These are phyloP conservation scores for Teratosphaeriaceae sp. DNA, from an alignment of 2,329 filamentous ascomycete species.

Conservation along the genomic window DNA sequence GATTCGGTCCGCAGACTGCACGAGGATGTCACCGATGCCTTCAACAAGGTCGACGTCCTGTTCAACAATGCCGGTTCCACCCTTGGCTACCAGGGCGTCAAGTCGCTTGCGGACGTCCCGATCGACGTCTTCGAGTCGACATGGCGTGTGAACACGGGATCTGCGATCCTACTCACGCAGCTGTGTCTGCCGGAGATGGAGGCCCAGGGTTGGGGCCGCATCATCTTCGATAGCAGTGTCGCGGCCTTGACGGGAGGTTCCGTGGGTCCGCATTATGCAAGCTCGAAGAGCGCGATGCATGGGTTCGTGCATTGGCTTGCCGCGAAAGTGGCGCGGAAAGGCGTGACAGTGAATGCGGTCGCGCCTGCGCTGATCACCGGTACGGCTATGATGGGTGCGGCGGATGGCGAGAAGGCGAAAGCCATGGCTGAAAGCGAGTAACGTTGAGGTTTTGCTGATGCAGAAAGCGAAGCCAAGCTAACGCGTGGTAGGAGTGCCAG, in stretches of 20 bases:
- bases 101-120: constrained; percentile 27
- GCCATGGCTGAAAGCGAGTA: constrained; percentile 29
- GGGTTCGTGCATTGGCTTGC: constrained; percentile 43
- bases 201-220: constrained; percentile 29
- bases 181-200: constrained; percentile 35
- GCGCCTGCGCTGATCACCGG: constrained; percentile 39
- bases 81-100: constrained; percentile 18
- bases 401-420: constrained; percentile 26
- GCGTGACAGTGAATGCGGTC: constrained; percentile 43
- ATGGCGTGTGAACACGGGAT: constrained; percentile 33
- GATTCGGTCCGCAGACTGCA: constrained; percentile 29
- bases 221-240: constrained; percentile 34
- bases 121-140: constrained; percentile 32
- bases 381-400: constrained; percentile 37
- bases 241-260: constrained; percentile 36
- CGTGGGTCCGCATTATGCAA: constrained; percentile 36
- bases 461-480: background rate
- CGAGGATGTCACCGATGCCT: constrained; percentile 23
- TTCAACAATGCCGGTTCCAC: constrained; percentile 36
- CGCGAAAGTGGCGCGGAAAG: constrained; percentile 35
- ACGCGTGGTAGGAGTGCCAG: constrained; percentile 34
- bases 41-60: constrained; percentile 34
- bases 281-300: constrained; percentile 38
- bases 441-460: background rate
- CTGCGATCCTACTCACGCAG: constrained; percentile 32